Evolutionary conservation across 2,329 filamentous ascomycete genomes (phyloP), one percentile per base, ranked within the genome.

Genomic region (Neofusicoccum sp.): DNA sequence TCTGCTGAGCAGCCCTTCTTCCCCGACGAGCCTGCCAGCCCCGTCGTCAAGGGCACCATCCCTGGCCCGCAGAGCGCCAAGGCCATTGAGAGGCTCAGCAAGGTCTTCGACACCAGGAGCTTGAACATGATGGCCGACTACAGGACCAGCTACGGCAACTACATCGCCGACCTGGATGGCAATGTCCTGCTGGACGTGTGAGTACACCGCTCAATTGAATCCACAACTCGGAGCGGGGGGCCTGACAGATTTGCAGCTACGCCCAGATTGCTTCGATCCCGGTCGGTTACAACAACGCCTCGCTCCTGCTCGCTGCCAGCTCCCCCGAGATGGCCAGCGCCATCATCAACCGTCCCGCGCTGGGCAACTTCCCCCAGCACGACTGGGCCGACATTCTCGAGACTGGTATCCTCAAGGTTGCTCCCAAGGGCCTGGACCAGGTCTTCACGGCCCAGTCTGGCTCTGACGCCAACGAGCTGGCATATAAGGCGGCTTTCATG

Each of bases 401-500:
- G 77, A 86, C 87, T 2, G 91, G 92, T 68, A 86, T 96, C 64
- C 86, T 97, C 67, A 87, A 85, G 70, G 91, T 90, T 51, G 91
- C 92, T 0, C 93, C 92, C 62, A 89, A 88, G 73, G 92, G 92
- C 36, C 79, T 93, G 64, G 79, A 92, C 80, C 90, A 96, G 76
- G 91, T 96, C 68, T 96, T 96, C 79, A 96, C 92, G 16, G 91
- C 89, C 66, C 89, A 91, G 82, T 86, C 91, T 59, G 92, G 92
- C 63, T 96, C 91, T 20, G 92, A 96, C 71, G 92, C 92, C 76
- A 96, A 96, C 79, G 93, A 96, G 80, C 89, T 90, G 34, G 93
- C 93, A 43, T 96, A 91, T 85, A 96, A 96, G 80, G 92, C 92
- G 7, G 92, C 93, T 54, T 96, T 96, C 80, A 96, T 96, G 88